Base-by-base conservation (phyloP, 2,329 filamentous ascomycete genomes). In the Trichoderma sp. region DNA sequence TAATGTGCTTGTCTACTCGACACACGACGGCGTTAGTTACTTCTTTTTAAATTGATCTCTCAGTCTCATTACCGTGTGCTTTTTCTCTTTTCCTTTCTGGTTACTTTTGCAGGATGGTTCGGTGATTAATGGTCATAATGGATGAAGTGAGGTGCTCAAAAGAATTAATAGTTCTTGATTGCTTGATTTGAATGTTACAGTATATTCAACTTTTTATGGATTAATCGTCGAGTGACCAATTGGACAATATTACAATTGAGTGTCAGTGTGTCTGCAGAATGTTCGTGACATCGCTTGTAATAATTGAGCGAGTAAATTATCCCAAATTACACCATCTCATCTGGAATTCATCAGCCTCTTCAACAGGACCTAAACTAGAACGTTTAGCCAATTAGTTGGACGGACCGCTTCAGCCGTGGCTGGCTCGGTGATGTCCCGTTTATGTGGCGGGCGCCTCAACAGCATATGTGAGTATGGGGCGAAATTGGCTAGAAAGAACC, bases 11-110 rank as follows among this genome's bases (percentile, higher is more conserved):
- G 64, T 58, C 51, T 26, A 43, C 5, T 34, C 32, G 64, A 67
- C 64, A 53, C 51, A 67, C 32, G 34, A 67, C 30, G 51, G 64
- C 51, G 64, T 67, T 67, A 58, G 24, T 43, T 39, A 57, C 14
- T 60, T 60, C 56, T 60, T 57, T 57, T 36, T 66, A 30, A 67
- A 67, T 58, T 58, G 32, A 67, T 30, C 47, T 53, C n/a, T 53
- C 26, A 62, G 28, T 66, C 2, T n/a, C 18, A 18, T 67, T 9
- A 30, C 24, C n/a, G n/a, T 30, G 2, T 24, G 43, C 43, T 47
- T 51, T 24, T 51, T 12, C 3, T 47, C 4, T 12, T 47, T 2
- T 4, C n/a, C n/a, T n/a, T n/a, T n/a, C n/a, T n/a, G n/a, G n/a
- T n/a, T n/a, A n/a, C n/a, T n/a, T n/a, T n/a, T n/a, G n/a, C n/a